These are phyloP conservation scores for Lecanicillium sp. DNA, from an alignment of 2,329 filamentous ascomycete genomes.

Conservation along the genomic window DNA sequence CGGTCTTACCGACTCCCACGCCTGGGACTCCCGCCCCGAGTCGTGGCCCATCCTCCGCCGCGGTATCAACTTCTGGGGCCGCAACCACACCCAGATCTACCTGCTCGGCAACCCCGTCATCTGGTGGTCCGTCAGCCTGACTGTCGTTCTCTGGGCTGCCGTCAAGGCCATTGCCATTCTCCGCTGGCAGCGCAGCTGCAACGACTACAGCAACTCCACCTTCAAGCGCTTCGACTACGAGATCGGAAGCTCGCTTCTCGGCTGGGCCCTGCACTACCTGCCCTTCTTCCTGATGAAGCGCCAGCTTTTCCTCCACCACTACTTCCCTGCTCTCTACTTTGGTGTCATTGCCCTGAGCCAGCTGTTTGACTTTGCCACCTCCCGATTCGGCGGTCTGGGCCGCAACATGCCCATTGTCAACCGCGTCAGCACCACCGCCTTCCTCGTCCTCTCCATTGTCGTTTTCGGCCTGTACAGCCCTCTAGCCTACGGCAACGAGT, in stretches of 20 bases:
- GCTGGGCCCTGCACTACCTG: slow-evolving; percentile 98
- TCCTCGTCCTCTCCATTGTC: slow-evolving; percentile 67
- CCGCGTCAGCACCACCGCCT: slow-evolving; percentile 63
- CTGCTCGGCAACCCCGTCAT: slow-evolving; percentile 90
- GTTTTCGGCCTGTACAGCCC: slow-evolving; percentile 84
- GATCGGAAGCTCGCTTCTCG: slow-evolving; percentile 80
- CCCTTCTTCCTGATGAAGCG: slow-evolving; percentile 98
- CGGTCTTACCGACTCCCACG: slow-evolving; percentile 90
- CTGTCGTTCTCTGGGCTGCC: slow-evolving; percentile 67
- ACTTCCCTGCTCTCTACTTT: slow-evolving; percentile 95
- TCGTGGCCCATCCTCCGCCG: slow-evolving; percentile 90
- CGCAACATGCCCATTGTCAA: slow-evolving; percentile 69
- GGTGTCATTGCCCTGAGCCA: slow-evolving; percentile 85
- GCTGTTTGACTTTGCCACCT: slow-evolving; percentile 77
- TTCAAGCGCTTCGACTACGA: slow-evolving; percentile 99
- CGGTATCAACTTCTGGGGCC: slow-evolving; percentile 99
- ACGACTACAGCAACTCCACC: slow-evolving; percentile 72
- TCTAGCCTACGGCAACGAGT: slow-evolving; percentile 85
- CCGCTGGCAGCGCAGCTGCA: slow-evolving; percentile 89
- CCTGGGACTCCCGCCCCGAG: slow-evolving; percentile 91
- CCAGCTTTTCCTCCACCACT: slow-evolving; percentile 97
- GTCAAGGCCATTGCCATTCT: slow-evolving; percentile 87
- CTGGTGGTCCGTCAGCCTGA: slow-evolving; percentile 83
- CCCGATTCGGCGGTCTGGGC: slow-evolving; percentile 62
- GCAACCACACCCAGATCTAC: slow-evolving; percentile 90